Percentiles rank a stretch among this genome's conserved stretches.
Conservation (phyloP, 2,329 filamentous ascomycete genomes). For the Neofusicoccum laricinum region DNA sequence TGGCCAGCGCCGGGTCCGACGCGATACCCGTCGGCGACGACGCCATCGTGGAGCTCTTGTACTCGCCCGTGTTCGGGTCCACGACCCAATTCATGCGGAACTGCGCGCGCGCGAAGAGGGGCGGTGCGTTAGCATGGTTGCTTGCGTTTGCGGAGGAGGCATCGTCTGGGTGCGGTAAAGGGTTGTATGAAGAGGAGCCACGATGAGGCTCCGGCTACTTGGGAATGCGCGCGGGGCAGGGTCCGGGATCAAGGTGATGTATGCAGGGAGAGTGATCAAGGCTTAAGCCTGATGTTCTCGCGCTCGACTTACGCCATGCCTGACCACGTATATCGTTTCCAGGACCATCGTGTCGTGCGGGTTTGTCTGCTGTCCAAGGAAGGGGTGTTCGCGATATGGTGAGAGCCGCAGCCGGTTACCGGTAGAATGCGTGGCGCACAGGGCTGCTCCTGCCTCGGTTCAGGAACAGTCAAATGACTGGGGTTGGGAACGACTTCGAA, state of each 20-base stretch:
- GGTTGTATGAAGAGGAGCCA: neutral
- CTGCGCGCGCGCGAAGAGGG: constrained; percentile 43
- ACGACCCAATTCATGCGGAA: constrained; percentile 91
- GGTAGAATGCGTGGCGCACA: neutral
- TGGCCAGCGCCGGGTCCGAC: constrained; percentile 81
- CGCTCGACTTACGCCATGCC: constrained; percentile 47
- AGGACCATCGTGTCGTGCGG: constrained; percentile 32
- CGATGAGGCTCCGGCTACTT: constrained; percentile 11
- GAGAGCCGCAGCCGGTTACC: neutral
- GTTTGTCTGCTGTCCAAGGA: neutral
- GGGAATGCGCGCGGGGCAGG: neutral
- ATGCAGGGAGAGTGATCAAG: neutral
- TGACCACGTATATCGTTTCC: constrained; percentile 49
- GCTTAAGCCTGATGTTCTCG: neutral
- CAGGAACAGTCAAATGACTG: constrained; percentile 1
- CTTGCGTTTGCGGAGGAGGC: constrained; percentile 2
- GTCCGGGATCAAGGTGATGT: neutral
- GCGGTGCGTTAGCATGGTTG: constrained; percentile 20
- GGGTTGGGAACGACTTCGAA: neutral
- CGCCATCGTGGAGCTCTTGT: constrained; percentile 58
- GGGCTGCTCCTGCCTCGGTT: constrained; percentile 8
- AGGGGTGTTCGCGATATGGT: neutral
- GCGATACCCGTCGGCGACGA: constrained; percentile 83
- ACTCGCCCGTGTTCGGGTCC: constrained; percentile 74
- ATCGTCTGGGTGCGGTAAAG: neutral